Evolutionary conservation across 345 rosid species (phyloP).

Genomic region (Eucalyptus erythrocorys): DNA sequence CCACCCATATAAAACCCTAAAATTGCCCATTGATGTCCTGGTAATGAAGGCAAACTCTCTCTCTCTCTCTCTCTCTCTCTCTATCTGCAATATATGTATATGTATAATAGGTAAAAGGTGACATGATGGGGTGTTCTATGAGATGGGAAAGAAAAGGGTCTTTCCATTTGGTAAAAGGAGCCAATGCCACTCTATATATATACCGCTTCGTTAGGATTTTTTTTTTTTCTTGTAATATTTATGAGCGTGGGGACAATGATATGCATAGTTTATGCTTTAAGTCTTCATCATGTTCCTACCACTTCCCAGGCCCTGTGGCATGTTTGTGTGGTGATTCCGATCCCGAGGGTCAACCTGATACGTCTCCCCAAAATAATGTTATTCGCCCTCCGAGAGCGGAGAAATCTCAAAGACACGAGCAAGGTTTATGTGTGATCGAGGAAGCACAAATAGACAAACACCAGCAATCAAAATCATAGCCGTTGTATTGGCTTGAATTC

Average conservation of each 20-base stretch:
- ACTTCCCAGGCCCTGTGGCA: neutral
- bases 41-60: neutral
- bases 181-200: neutral
- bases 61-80: too few species aligned
- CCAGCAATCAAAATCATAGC: neutral
- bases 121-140: neutral
- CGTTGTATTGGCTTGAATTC: neutral
- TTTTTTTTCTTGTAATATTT: neutral
- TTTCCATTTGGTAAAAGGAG: neutral
- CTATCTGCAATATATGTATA: too few species aligned
- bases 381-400: neutral
- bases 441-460: neutral
- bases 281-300: neutral
- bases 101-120: neutral
- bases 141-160: neutral
- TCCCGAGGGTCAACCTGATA: neutral
- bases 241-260: neutral
- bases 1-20: neutral
- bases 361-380: neutral
- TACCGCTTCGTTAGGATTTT: neutral
- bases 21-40: neutral
- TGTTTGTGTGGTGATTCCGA: neutral
- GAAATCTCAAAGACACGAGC: neutral
- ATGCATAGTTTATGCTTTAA: neutral
- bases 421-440: neutral